Evolutionary conservation across 2,329 filamentous ascomycete species (phyloP).

Genomic region (Bipolaris sorokiniana): DNA sequence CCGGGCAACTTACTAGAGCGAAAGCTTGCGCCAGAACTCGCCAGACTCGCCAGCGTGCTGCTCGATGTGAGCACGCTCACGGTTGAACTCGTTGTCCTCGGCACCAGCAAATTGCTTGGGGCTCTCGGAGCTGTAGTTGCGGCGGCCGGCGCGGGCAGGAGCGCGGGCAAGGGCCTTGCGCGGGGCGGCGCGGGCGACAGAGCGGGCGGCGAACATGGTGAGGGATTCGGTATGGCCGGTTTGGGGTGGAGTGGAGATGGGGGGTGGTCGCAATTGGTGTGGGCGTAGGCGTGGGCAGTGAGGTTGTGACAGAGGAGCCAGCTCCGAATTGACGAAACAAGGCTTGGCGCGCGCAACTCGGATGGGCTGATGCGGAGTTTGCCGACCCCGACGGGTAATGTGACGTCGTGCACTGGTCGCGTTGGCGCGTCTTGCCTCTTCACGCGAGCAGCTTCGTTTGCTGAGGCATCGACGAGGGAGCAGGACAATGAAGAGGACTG

Average conservation of each 20-base stretch:
- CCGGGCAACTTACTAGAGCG: slow-evolving; percentile 77
- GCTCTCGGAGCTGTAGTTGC: slow-evolving; percentile 71
- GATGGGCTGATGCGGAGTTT: slow-evolving; percentile 19
- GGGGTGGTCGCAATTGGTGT: slow-evolving; percentile 24
- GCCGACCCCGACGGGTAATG: slow-evolving; percentile 24
- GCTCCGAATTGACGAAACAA: slow-evolving; percentile 31
- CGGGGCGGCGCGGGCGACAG: slow-evolving; percentile 56
- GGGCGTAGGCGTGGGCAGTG: slow-evolving; percentile 31
- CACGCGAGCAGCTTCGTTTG: not conserved
- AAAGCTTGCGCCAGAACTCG: slow-evolving; percentile 95
- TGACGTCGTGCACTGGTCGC: slow-evolving; percentile 32
- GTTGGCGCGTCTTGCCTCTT: slow-evolving; percentile 13
- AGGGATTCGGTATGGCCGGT: slow-evolving; percentile 17
- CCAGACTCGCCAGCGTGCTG: slow-evolving; percentile 84
- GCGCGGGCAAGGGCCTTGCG: slow-evolving; percentile 63
- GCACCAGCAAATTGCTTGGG: slow-evolving; percentile 63
- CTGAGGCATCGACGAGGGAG: not conserved
- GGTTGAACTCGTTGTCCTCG: slow-evolving; percentile 89
- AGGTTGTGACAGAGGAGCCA: slow-evolving; percentile 24
- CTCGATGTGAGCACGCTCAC: slow-evolving; percentile 88
- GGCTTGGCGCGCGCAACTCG: slow-evolving; percentile 19
- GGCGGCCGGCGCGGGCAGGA: slow-evolving; percentile 67
- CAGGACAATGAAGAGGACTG: slow-evolving; percentile 14
- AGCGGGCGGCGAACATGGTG: slow-evolving; percentile 46
- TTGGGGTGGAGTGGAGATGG: slow-evolving; percentile 43